Evolutionary conservation across 2,329 filamentous ascomycete genomes (phyloP).

Genomic region (Rhexocercosporidium sp.): DNA sequence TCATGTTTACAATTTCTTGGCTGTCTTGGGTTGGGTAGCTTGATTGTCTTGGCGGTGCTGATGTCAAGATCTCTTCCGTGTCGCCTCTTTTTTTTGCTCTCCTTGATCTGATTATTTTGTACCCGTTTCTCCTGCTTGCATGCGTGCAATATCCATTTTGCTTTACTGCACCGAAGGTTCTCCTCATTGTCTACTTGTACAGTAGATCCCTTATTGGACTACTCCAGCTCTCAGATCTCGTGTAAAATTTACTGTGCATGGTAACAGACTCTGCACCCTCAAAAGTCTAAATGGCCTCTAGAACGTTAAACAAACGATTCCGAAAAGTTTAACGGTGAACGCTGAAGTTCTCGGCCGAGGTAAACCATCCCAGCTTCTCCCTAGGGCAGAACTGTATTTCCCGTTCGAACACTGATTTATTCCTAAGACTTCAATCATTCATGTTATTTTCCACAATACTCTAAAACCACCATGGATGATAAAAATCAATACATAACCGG

Average conservation of each 20-base stretch:
- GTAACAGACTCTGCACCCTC: not conserved
- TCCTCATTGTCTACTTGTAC: not conserved
- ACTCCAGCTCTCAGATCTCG: not conserved
- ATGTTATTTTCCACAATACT: too few relatives aligned
- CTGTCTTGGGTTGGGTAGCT: not conserved
- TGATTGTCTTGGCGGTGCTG: not conserved
- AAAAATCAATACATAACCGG: too few relatives aligned
- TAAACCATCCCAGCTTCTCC: not conserved
- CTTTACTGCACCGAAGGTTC: not conserved
- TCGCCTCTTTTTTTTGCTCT: not conserved
- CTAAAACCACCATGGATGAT: too few relatives aligned
- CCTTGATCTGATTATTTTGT: not conserved
- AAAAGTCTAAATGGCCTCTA: not conserved
- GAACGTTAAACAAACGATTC: not conserved
- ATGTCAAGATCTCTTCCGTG: not conserved
- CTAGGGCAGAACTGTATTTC: not conserved
- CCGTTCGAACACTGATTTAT: not conserved
- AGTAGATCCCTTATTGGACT: not conserved
- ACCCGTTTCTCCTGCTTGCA: not conserved
- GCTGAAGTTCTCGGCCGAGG: not conserved
- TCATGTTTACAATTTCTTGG: not conserved
- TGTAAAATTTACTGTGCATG: slow-evolving; percentile 2
- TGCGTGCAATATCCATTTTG: not conserved
- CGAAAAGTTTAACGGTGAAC: too few relatives aligned
- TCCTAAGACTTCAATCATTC: not conserved